phyloP scores from a whole-genome alignment of 768 basidiomycete species.

The Suillus hirtellus region DNA sequence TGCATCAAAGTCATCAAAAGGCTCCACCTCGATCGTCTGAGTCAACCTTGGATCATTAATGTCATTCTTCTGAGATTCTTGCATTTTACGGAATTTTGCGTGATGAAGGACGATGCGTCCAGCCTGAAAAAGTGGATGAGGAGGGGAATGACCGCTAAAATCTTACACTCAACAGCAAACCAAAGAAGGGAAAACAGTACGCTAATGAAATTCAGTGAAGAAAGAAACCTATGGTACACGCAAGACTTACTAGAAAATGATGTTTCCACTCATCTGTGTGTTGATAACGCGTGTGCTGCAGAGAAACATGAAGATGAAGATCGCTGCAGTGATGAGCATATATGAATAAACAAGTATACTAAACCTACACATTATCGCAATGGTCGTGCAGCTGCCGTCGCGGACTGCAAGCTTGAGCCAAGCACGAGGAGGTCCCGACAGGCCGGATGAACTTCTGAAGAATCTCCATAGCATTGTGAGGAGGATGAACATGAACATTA shows the following conservation, averaged over 20 bases:
- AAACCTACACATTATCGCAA: slow-evolving; percentile 19
- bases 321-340: slow-evolving; percentile 9
- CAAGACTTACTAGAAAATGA: slow-evolving; percentile 23
- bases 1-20: not conserved
- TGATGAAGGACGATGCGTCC: not conserved
- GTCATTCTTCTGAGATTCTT: not conserved
- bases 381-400: slow-evolving; percentile 16
- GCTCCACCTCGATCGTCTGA: not conserved
- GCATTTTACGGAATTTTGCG: not conserved
- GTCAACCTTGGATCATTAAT: not conserved
- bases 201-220: not conserved
- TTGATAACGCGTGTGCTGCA: slow-evolving; percentile 15
- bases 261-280: slow-evolving; percentile 20
- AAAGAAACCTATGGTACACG: too few species aligned
- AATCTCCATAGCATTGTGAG: slow-evolving; percentile 24
- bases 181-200: not conserved
- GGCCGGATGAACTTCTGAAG: not conserved
- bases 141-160: too few species aligned
- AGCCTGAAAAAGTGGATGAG: not conserved
- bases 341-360: not conserved
- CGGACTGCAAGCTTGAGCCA: slow-evolving; percentile 6
- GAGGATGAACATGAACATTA: slow-evolving; percentile 14
- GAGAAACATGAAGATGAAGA: slow-evolving; percentile 23
- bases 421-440: not conserved
- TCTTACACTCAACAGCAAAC: slow-evolving; percentile 4